These are phyloP conservation scores for Ganoderma lingzhi DNA, from an alignment of 1,284 basidiomycete genomes.

Conservation along the genomic window DNA sequence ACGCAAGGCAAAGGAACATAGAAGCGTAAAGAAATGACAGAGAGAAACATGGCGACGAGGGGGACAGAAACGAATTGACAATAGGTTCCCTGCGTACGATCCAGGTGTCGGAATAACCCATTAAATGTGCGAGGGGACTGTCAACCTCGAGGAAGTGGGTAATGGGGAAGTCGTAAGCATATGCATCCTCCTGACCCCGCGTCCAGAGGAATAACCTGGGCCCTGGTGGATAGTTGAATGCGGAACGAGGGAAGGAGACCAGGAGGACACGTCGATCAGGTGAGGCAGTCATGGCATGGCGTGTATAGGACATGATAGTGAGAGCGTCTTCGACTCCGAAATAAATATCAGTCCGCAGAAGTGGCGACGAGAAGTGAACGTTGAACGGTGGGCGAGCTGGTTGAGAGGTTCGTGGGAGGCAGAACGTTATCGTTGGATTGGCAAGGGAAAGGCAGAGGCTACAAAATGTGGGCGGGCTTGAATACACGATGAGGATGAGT, in stretches of 20 bases:
- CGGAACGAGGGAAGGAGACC: not conserved
- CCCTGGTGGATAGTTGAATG: not conserved
- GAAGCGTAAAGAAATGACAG: slow-evolving; percentile 1
- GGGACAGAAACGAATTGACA: not conserved
- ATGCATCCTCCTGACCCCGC: not conserved
- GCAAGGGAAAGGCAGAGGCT: slow-evolving; percentile 17
- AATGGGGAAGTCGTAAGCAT: not conserved
- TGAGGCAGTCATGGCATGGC: slow-evolving; percentile 20
- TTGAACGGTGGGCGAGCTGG: slow-evolving; percentile 3
- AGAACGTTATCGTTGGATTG: slow-evolving; percentile 5
- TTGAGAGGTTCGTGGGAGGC: slow-evolving; percentile 9
- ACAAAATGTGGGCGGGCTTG: slow-evolving; percentile 30
- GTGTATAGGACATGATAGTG: slow-evolving; percentile 27
- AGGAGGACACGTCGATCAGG: not conserved
- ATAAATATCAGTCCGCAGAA: slow-evolving; percentile 25
- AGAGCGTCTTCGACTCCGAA: slow-evolving; percentile 12
- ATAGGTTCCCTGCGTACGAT: not conserved
- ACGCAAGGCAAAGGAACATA: not conserved
- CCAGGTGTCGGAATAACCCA: not conserved
- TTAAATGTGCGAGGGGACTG: not conserved
- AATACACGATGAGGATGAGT: slow-evolving; percentile 28
- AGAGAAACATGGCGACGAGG: slow-evolving; percentile 10
- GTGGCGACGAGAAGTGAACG: not conserved
- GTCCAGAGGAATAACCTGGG: not conserved
- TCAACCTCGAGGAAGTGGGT: not conserved